A percentile compares a stretch with the other conserved stretches of the same genome.
Conservation (phyloP, 2,329 filamentous ascomycete species). For the Sporothrix protearum region DNA sequence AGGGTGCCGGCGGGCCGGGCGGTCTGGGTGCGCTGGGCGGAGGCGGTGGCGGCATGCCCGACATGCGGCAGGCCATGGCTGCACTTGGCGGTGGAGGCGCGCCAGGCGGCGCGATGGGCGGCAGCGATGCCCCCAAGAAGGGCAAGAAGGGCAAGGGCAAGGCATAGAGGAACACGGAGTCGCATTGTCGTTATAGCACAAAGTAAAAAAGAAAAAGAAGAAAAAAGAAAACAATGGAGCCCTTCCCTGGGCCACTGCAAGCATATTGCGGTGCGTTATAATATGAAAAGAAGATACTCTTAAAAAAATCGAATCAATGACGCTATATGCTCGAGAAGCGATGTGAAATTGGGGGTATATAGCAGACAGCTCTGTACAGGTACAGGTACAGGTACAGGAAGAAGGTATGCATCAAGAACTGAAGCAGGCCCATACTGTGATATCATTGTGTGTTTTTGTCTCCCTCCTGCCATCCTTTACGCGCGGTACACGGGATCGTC, state of each 20-base stretch:
- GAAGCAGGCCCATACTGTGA: background rate
- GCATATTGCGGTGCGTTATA: background rate
- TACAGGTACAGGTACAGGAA: no score
- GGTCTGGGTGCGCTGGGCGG: slow-evolving; percentile 28
- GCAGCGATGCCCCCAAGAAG: slow-evolving; percentile 25
- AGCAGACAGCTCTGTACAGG: slow-evolving; percentile 14
- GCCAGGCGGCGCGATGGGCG: slow-evolving; percentile 22
- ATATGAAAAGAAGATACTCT: background rate
- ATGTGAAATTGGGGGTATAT: slow-evolving; percentile 21
- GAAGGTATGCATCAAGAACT: no score
- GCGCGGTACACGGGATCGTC: slow-evolving; percentile 25
- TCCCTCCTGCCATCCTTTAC: background rate
- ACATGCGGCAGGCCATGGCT: slow-evolving; percentile 22
- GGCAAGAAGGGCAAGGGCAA: slow-evolving; percentile 33
- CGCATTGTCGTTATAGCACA: background rate
- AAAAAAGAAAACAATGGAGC: background rate
- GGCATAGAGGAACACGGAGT: slow-evolving; percentile 23
- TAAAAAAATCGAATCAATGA: background rate
- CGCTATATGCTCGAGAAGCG: background rate
- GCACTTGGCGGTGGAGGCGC: slow-evolving; percentile 18
- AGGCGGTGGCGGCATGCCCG: slow-evolving; percentile 33
- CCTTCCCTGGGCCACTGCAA: no score
- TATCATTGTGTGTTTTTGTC: background rate
- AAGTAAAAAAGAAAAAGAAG: background rate
- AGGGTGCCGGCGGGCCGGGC: slow-evolving; percentile 37